These are phyloP conservation scores for Trametes cinnabarina DNA, from an alignment of 768 basidiomycete species.

Conservation along the genomic window DNA sequence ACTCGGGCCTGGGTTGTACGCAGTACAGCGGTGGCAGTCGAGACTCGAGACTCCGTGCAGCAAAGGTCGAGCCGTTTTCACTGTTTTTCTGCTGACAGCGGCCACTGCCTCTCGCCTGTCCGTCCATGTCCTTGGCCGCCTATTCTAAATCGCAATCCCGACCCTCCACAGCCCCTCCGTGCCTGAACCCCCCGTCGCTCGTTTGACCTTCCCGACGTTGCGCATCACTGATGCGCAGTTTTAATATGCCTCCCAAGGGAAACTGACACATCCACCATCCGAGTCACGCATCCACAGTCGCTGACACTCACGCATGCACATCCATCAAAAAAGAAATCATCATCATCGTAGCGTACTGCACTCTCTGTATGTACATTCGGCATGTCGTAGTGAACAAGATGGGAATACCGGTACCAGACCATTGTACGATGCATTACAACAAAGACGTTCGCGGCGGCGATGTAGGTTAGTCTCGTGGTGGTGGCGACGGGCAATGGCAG, in stretches of 20 bases:
- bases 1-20: no score
- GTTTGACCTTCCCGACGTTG: neutral
- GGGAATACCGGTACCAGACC: constrained; percentile 7
- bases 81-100: constrained; percentile 1
- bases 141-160: neutral
- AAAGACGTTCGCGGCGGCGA: neutral
- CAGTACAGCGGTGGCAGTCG: no score
- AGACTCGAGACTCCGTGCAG: no score
- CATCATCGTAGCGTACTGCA: constrained; percentile 18
- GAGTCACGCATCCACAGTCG: no score
- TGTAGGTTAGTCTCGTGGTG: constrained; percentile 13
- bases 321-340: constrained; percentile 20
- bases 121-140: neutral
- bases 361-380: constrained; percentile 14
- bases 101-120: constrained; percentile 7
- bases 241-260: neutral
- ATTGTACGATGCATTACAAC: constrained; percentile 18
- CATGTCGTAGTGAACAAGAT: constrained; percentile 2
- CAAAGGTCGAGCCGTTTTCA: constrained; percentile 13
- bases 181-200: constrained; percentile 11
- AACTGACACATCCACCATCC: neutral
- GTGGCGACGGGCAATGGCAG: constrained; percentile 13
- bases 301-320: neutral
- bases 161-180: neutral
- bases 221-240: constrained; percentile 19